These are phyloP conservation scores for Rhodotorula paludigena DNA, from an alignment of 768 basidiomycete genomes.

Conservation along the genomic window DNA sequence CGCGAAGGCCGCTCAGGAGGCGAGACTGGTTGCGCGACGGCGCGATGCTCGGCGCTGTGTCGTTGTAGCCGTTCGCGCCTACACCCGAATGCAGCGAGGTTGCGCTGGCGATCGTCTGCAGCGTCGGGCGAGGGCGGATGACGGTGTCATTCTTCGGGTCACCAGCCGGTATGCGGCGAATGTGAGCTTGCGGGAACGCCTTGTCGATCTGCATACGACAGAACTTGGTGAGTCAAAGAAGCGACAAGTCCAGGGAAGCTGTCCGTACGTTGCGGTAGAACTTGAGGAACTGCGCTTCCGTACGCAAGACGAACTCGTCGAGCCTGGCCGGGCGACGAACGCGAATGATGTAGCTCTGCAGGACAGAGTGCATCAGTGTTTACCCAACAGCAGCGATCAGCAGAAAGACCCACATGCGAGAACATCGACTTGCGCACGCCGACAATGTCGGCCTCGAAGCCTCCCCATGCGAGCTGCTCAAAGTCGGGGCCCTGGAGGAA, in stretches of 20 bases:
- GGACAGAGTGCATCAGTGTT: not conserved
- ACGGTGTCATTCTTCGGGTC: slow-evolving; percentile 26
- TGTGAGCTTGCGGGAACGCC: slow-evolving; percentile 24
- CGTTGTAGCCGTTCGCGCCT: not conserved
- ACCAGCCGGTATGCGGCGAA: slow-evolving; percentile 21
- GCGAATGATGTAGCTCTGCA: slow-evolving; percentile 32
- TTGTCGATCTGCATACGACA: not conserved
- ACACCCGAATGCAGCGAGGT: slow-evolving; percentile 13
- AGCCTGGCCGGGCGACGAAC: slow-evolving; percentile 23
- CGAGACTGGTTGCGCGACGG: not conserved
- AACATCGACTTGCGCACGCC: slow-evolving; percentile 22
- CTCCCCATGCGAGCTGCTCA: slow-evolving; percentile 25
- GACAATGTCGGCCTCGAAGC: slow-evolving; percentile 32
- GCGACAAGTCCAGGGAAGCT: not conserved
- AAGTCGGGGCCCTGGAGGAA: slow-evolving; percentile 13
- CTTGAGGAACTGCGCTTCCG: slow-evolving; percentile 23
- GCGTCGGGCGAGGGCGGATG: slow-evolving; percentile 12
- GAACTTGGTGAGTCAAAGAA: not conserved
- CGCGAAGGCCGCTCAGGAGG: not conserved
- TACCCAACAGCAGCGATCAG: too few species aligned
- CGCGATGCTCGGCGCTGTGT: not conserved
- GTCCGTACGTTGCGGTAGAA: slow-evolving; percentile 6
- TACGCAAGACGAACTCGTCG: slow-evolving; percentile 31
- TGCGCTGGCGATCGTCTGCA: slow-evolving; percentile 7
- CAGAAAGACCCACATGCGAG: not conserved